Evolutionary conservation across 2,329 filamentous ascomycete genomes (phyloP).

Genomic region (Xylaria sp.): DNA sequence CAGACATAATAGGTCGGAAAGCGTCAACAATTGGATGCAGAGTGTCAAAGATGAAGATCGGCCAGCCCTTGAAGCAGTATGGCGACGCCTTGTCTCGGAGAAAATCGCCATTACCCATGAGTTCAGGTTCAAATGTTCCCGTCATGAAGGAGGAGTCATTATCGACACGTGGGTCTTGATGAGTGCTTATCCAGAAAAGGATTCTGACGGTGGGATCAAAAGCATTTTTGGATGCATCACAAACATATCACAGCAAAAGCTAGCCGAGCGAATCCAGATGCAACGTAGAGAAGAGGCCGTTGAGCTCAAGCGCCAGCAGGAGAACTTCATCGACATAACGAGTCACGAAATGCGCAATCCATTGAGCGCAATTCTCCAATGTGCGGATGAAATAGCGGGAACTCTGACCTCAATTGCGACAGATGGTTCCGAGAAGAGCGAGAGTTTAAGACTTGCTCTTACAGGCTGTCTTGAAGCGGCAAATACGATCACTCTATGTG

Average conservation of each 20-base stretch:
- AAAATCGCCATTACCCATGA: constrained; percentile 74
- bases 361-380: constrained; percentile 78
- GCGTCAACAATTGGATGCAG: constrained; percentile 75
- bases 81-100: constrained; percentile 69
- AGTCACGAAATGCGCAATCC: constrained; percentile 83
- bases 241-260: constrained; percentile 87
- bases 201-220: constrained; percentile 71
- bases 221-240: constrained; percentile 84
- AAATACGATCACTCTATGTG: constrained; percentile 83
- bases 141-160: constrained; percentile 67
- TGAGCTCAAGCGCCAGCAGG: constrained; percentile 77
- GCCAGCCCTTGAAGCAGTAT: constrained; percentile 65
- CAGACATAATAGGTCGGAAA: constrained; percentile 68
- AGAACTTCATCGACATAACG: constrained; percentile 79
- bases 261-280: constrained; percentile 82
- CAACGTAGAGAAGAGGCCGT: constrained; percentile 82
- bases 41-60: constrained; percentile 75
- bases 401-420: constrained; percentile 57
- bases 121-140: constrained; percentile 77
- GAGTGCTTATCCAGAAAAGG: constrained; percentile 78
- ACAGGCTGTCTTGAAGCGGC: constrained; percentile 75
- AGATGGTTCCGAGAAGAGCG: constrained; percentile 55
- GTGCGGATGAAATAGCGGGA: constrained; percentile 75
- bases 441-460: constrained; percentile 54
- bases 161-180: constrained; percentile 81